Evolutionary conservation across 2,329 filamentous ascomycete genomes (phyloP), one percentile per base, ranked within the genome.

Genomic region (Colletotrichum sp.): DNA sequence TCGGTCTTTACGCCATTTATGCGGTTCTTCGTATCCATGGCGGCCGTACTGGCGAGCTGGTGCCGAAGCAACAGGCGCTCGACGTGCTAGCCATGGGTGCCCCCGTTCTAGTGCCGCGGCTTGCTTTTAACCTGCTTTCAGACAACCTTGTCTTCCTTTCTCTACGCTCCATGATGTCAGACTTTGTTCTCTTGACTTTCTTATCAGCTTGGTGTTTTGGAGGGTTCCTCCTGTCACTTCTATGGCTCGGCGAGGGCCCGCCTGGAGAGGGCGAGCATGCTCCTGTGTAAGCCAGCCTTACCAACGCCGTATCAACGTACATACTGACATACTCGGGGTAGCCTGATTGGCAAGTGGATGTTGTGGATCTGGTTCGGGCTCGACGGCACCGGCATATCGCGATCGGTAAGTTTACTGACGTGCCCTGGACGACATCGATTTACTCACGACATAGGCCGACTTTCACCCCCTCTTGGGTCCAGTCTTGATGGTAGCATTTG

Each of bases 361-460:
- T 90, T 97, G 3, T 97, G 94, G 90, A 96, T 98, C 78, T 98
- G 95, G 95, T 97, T 98, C 81, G 95, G 95, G 3, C 90, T 98
- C 3, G 95, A 97, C 80, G 95, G 91, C 8, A 92, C 89, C 5
- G 92, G 92, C 9, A 92, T 93, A 57, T 88, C 91, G 64, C 84
- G 88, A 78, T 91, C 91, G 72, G 88, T 89, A 81, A 81, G 87
- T 81, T 8, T 22, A 18, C 55, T 24, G 44, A 12, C 28, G 30
- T 12, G 44, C 13, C 16, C 28, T 6, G 12, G 4, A 12, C n/a
- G 64, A 30, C 32, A 57, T 65, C 44, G 12, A 52, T 75, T 78
- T 63, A 79, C 72, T 44, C 10, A 48, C 8, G 60, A 48, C 18
- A 83, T 44, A 94, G 80, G 88, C 90, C 26, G 92, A 95, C 73